phyloP scores from a whole-genome alignment of 495 filamentous ascomycete genomes.

The Aspergillus diversus region DNA sequence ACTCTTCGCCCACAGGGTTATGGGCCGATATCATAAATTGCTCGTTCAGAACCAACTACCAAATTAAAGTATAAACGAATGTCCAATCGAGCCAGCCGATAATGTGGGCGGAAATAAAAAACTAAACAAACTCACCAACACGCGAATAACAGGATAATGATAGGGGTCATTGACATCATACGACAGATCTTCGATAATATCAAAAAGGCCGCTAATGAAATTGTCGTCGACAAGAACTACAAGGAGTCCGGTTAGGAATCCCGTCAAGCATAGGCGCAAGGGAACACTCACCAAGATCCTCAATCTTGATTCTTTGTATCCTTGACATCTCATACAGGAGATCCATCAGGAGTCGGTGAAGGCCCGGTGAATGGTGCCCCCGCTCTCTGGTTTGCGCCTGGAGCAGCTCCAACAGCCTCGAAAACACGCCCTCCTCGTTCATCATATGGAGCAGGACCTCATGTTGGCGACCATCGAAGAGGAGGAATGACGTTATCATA shows the following conservation, averaged over 20 bases:
- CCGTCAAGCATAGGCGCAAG: background rate
- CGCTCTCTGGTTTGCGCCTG: slow-evolving; percentile 57
- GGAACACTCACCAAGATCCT: slow-evolving; percentile 68
- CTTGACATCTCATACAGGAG: slow-evolving; percentile 96
- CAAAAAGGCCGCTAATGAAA: slow-evolving; percentile 82
- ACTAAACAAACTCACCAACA: slow-evolving; percentile 64
- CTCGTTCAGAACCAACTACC: slow-evolving; percentile 91
- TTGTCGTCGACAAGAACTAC: slow-evolving; percentile 74
- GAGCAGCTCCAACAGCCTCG: slow-evolving; percentile 81
- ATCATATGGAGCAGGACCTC: slow-evolving; percentile 82
- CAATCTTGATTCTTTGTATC: slow-evolving; percentile 76
- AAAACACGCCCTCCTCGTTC: slow-evolving; percentile 83
- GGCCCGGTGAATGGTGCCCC: slow-evolving; percentile 65
- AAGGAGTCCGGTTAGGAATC: slow-evolving; percentile 20
- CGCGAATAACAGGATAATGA: slow-evolving; percentile 92
- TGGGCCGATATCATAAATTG: slow-evolving; percentile 88
- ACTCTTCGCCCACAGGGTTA: slow-evolving; percentile 48
- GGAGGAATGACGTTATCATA: slow-evolving; percentile 81
- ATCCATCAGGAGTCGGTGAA: slow-evolving; percentile 84
- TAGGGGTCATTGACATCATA: slow-evolving; percentile 93
- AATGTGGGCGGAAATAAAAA: background rate
- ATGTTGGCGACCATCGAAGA: slow-evolving; percentile 83
- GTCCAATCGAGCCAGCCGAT: no score
- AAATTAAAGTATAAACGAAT: slow-evolving; percentile 21
- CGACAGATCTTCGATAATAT: slow-evolving; percentile 85